phyloP scores from a whole-genome alignment of 2,329 filamentous ascomycete genomes.

The Fragosphaeria purpurea region DNA sequence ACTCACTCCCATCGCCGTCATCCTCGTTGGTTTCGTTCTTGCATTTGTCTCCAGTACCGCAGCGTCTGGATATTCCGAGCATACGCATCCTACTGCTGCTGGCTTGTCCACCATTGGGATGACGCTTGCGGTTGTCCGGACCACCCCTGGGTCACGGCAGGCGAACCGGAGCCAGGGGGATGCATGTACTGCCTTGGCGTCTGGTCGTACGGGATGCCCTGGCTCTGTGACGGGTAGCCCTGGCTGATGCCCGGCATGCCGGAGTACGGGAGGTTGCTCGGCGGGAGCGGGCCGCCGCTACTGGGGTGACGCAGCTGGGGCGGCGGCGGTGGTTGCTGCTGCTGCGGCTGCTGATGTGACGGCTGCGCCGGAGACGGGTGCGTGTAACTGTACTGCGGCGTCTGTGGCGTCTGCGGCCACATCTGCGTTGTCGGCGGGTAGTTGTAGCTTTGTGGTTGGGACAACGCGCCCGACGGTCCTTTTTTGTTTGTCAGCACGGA shows the following conservation, averaged over 20 bases:
- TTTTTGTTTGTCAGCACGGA: no score
- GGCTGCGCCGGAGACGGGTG: constrained; percentile 42
- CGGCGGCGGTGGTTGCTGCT: constrained; percentile 46
- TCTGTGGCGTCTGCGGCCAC: constrained; percentile 58
- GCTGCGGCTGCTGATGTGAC: constrained; percentile 41
- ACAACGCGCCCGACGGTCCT: constrained; percentile 39
- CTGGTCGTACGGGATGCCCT: constrained; percentile 53
- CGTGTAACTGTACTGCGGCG: constrained; percentile 46
- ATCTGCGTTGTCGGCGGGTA: constrained; percentile 53
- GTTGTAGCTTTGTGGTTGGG: constrained; percentile 48
- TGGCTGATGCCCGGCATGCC: constrained; percentile 52
- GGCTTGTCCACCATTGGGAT: constrained; percentile 46
- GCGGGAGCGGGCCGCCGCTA: constrained; percentile 45
- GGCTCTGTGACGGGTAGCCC: constrained; percentile 43
- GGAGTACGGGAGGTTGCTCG: constrained; percentile 48
- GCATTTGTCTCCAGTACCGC: neutral
- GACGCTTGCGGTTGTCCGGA: constrained; percentile 52
- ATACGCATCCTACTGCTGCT: constrained; percentile 29
- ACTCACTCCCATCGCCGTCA: no score
- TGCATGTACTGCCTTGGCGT: constrained; percentile 60
- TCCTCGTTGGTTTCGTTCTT: no score
- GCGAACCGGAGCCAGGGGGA: constrained; percentile 41
- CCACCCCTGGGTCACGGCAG: constrained; percentile 41
- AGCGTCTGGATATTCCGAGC: neutral
- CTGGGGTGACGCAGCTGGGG: constrained; percentile 50